A percentile compares a stretch with the other conserved stretches of the same genome.
phyloP scores from a whole-genome alignment of 306 rosid species.

The Prunus dulcis region DNA sequence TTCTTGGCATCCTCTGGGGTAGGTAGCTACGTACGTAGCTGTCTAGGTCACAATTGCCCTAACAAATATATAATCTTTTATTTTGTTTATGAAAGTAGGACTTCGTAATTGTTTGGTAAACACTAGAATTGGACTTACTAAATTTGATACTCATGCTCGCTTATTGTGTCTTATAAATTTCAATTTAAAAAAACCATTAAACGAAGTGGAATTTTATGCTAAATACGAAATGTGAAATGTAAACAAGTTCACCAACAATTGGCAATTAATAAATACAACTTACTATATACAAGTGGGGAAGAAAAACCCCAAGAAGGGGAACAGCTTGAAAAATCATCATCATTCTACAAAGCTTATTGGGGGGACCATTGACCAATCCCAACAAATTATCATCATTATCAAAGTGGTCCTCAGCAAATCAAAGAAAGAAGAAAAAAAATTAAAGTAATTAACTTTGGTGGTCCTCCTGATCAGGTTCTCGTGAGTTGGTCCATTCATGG shows the following conservation, averaged over 20 bases:
- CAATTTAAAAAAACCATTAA: no score
- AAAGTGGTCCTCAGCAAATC: neutral
- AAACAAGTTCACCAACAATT: neutral
- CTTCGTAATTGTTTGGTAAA: no score
- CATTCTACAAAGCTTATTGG: neutral
- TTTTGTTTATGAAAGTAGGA: neutral
- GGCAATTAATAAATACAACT: neutral
- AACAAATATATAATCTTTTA: neutral
- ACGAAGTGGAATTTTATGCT: neutral
- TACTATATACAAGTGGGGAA: neutral
- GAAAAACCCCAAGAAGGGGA: constrained; percentile 4
- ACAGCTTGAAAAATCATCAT: neutral
- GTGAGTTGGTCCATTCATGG: constrained; percentile 17
- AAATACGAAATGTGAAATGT: neutral
- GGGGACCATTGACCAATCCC: constrained; percentile 8
- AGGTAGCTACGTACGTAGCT: neutral
- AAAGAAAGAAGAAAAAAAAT: neutral
- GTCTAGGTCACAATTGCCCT: neutral
- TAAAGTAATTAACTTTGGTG: neutral
- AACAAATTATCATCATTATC: neutral
- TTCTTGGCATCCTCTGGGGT: neutral
- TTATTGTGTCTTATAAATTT: no score
- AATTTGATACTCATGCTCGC: no score
- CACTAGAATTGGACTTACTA: no score
- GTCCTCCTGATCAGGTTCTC: constrained; percentile 8